Percentiles rank a stretch among this genome's conserved stretches.
These are phyloP conservation scores for Citrullus amarus DNA, from an alignment of 306 rosid genomes.

Conservation along the genomic window DNA sequence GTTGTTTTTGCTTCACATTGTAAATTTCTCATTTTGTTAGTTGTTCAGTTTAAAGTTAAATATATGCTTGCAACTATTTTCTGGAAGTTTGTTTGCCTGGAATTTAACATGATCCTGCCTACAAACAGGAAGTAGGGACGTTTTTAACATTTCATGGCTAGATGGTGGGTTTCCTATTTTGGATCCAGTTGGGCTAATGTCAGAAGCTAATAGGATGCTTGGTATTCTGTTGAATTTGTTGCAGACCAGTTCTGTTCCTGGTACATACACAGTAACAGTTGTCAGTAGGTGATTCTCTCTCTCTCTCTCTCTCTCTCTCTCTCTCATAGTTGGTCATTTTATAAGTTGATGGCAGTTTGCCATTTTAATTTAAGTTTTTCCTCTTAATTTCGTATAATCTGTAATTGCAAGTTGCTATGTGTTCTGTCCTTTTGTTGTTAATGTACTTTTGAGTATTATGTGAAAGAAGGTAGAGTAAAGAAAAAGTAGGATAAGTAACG, in stretches of 20 bases:
- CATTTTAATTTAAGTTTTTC: neutral
- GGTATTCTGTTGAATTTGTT: slow-evolving; percentile 67
- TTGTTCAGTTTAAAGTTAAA: neutral
- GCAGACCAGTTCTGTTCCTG: slow-evolving; percentile 54
- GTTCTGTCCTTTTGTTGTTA: neutral
- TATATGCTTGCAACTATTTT: neutral
- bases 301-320: slow-evolving; percentile 5
- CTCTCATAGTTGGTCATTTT: slow-evolving; percentile 14
- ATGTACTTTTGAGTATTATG: neutral
- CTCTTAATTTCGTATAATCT: slow-evolving; percentile 3
- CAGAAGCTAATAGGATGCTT: slow-evolving; percentile 72
- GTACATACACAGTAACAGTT: slow-evolving; percentile 65
- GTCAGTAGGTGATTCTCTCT: slow-evolving; percentile 59
- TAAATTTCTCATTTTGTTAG: neutral
- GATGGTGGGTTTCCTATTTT: slow-evolving; percentile 71
- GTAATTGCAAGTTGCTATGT: slow-evolving; percentile 1
- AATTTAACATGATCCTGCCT: slow-evolving; percentile 16
- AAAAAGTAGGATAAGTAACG: neutral
- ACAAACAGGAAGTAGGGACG: slow-evolving; percentile 35
- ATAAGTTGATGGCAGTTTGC: neutral
- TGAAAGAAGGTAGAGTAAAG: neutral
- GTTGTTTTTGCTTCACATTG: slow-evolving; percentile 4
- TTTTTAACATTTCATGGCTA: slow-evolving; percentile 74
- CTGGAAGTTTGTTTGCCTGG: neutral
- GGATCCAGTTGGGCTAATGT: slow-evolving; percentile 56